phyloP scores from a whole-genome alignment of 2,329 filamentous ascomycete species.

The Epicoccum nigrum region DNA sequence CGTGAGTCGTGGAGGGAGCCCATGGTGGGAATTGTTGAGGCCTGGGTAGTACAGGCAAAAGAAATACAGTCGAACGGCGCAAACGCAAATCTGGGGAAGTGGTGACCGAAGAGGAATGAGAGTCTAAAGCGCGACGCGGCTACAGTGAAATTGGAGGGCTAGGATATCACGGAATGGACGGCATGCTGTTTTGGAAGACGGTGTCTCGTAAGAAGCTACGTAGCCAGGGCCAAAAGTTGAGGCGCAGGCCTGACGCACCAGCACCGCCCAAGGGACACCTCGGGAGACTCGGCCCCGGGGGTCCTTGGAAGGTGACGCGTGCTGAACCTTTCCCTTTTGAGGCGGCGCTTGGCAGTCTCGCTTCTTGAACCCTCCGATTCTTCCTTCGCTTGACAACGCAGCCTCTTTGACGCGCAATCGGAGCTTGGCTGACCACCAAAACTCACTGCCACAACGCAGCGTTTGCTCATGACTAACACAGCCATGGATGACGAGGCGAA shows the following conservation, averaged over 20 bases:
- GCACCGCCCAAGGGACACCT: slow-evolving; percentile 23
- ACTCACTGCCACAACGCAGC: slow-evolving; percentile 5
- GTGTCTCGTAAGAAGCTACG: slow-evolving; percentile 30
- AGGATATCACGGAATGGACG: slow-evolving; percentile 29
- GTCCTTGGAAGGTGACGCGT: slow-evolving; percentile 15
- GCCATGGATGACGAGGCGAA: slow-evolving; percentile 38
- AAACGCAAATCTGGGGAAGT: not conserved
- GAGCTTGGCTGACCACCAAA: slow-evolving; percentile 22
- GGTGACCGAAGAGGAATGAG: not conserved
- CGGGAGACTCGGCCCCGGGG: too few species aligned
- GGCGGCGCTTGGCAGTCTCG: slow-evolving; percentile 14
- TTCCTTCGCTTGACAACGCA: slow-evolving; percentile 20
- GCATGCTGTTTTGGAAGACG: slow-evolving; percentile 37
- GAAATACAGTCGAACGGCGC: slow-evolving; percentile 17
- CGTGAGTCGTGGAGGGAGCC: slow-evolving; percentile 64
- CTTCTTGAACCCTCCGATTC: slow-evolving; percentile 18
- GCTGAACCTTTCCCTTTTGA: not conserved
- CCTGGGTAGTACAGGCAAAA: slow-evolving; percentile 17
- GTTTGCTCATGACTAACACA: slow-evolving; percentile 18
- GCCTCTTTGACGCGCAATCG: slow-evolving; percentile 34
- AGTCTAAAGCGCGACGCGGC: not conserved
- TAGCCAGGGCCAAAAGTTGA: slow-evolving; percentile 39
- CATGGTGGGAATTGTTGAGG: slow-evolving; percentile 29
- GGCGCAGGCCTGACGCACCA: slow-evolving; percentile 35
- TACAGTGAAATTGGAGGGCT: slow-evolving; percentile 8